A percentile compares a stretch with the other conserved stretches of the same genome.
phyloP scores from a whole-genome alignment of 2,329 filamentous ascomycete genomes.

The Cladophialophora chaetospira region DNA sequence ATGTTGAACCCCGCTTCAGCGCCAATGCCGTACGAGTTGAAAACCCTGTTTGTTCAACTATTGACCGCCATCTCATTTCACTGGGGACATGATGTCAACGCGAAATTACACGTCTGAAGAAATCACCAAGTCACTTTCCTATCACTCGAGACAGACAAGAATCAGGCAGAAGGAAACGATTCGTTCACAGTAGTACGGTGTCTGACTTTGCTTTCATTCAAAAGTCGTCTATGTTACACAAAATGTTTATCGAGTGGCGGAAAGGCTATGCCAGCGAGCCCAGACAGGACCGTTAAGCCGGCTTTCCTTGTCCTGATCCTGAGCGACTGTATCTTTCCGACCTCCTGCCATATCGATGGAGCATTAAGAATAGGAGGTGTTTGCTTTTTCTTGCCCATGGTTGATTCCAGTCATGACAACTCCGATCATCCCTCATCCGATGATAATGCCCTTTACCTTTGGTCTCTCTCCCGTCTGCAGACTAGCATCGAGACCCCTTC shows the following conservation, averaged over 20 bases:
- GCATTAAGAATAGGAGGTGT: constrained; percentile 25
- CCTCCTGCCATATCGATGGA: constrained; percentile 7
- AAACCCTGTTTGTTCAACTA: neutral
- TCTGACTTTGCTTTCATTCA: constrained; percentile 2
- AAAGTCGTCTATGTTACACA: constrained; percentile 9
- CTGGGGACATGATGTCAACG: neutral
- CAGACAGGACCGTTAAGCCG: neutral
- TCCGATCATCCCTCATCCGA: constrained; percentile 27
- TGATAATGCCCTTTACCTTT: constrained; percentile 20
- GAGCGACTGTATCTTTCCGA: neutral
- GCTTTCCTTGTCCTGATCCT: neutral
- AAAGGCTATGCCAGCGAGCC: neutral
- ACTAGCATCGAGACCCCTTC: constrained; percentile 2
- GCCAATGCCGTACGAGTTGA: neutral
- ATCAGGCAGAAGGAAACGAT: too few relatives aligned
- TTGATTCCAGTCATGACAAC: constrained; percentile 18
- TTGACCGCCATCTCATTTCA: neutral
- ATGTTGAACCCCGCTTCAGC: neutral
- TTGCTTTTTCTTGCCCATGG: constrained; percentile 18
- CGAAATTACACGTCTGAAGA: too few relatives aligned
- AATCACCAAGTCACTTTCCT: too few relatives aligned
- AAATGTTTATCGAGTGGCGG: constrained; percentile 1
- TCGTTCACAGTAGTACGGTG: too few relatives aligned
- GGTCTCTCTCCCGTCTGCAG: constrained; percentile 15
- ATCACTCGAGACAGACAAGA: too few relatives aligned